These are phyloP conservation scores for Trichoderma endophyticum DNA, from an alignment of 2,329 filamentous ascomycete species.

Conservation along the genomic window DNA sequence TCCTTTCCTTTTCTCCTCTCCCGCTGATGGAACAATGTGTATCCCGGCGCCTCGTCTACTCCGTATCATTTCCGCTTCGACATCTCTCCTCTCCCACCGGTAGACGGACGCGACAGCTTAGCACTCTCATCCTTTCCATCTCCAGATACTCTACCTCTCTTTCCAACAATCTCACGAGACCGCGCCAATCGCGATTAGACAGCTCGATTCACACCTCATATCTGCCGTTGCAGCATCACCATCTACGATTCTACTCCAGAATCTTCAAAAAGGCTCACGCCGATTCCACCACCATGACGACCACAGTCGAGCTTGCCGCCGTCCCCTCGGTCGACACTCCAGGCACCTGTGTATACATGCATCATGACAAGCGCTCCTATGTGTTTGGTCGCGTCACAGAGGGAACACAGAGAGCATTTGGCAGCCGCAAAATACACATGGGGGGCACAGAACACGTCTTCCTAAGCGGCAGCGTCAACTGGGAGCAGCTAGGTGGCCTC, in stretches of 20 bases:
- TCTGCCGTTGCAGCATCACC: background rate
- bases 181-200: background rate
- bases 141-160: background rate
- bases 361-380: slow-evolving; percentile 80
- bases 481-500: slow-evolving; percentile 75
- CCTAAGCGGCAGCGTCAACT: slow-evolving; percentile 72
- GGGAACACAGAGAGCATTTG: slow-evolving; percentile 75
- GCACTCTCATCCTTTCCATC: background rate
- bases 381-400: slow-evolving; percentile 80
- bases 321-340: slow-evolving; percentile 86
- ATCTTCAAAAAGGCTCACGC: background rate
- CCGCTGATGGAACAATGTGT: slow-evolving; percentile 32
- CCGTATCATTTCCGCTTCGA: slow-evolving; percentile 7
- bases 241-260: slow-evolving; percentile 21
- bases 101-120: slow-evolving; percentile 1
- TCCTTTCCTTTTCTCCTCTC: background rate
- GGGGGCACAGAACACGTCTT: slow-evolving; percentile 73
- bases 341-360: slow-evolving; percentile 72
- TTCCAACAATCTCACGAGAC: background rate
- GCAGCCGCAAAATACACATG: slow-evolving; percentile 64
- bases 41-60: slow-evolving; percentile 21
- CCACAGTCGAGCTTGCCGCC: slow-evolving; percentile 69
- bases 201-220: background rate
- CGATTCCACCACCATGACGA: slow-evolving; percentile 58
- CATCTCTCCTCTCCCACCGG: slow-evolving; percentile 1